Base-by-base conservation (phyloP, 208 protist species). In the Sergeia podlipaevii region DNA sequence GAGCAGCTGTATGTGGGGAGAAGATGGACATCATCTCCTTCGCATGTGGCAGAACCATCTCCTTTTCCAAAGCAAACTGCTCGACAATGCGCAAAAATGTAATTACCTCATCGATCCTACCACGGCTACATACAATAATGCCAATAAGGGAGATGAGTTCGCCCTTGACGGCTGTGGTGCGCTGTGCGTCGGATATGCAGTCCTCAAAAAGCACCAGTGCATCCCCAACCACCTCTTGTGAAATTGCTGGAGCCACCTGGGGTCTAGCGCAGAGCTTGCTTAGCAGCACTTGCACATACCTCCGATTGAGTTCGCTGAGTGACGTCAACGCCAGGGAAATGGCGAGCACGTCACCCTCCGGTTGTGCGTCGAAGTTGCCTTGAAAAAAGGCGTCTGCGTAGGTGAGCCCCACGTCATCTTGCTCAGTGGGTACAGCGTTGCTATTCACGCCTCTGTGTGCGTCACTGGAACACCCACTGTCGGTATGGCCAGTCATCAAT, bases 81-180 rank as follows among this genome's bases (percentile, higher is more conserved):
- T 93, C 81, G 2, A 93, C 58, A 15, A 89, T 67, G 3, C 66
- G 43, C 5, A 85, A 47, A 49, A 80, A 93, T 13, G 57, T 64
- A 13, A 93, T 65, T 36, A 88, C 39, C 56, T 93, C 86, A 4
- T 69, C 32, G 26, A 90, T 65, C 7, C 69, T 50, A 32, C 80
- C 58, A 10, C 86, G 69, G 0, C 60, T 52, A 21, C 78, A 68
- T 6, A 93, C 74, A 3, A 93, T 53, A 18, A 84, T 50, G 2
- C 86, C 81, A 0, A 85, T 41, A 10, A 93, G 67, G 30, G 75
- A 73, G 28, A 60, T 79, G 20, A 81, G 20, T 42, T 77, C 69
- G 37, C 64, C 60, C 38, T 77, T 56, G 30, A 60, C 34, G 23
- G 51, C 50, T 4, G 62, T 50, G 4, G 68, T 49, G 43, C 54